Evolutionary conservation across 2,329 filamentous ascomycete species (phyloP).

Genomic region (Microsporum ferrugineum): DNA sequence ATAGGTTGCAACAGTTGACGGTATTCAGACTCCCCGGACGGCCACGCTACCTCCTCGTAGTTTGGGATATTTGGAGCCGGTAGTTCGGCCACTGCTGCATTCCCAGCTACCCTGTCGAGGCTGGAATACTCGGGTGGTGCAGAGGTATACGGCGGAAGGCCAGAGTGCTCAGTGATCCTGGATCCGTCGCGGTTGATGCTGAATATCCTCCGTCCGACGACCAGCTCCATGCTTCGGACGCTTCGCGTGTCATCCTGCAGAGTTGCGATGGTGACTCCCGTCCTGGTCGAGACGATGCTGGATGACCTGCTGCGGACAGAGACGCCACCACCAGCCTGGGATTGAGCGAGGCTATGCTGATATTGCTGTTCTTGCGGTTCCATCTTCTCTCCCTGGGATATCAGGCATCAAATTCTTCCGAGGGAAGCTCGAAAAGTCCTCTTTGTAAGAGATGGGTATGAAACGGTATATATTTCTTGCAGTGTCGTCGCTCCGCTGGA

Average conservation of each 20-base stretch:
- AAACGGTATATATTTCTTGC: not conserved
- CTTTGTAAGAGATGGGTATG: not conserved
- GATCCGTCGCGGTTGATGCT: conserved; percentile 25
- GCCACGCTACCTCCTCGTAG: not conserved
- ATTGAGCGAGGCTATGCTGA: not conserved
- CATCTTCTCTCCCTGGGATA: not conserved
- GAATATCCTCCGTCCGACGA: conserved; percentile 21
- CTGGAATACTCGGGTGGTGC: conserved; percentile 3
- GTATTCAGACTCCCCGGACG: not conserved
- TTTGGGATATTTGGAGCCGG: not conserved
- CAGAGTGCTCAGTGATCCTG: conserved; percentile 14
- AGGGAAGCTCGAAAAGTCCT: too few species aligned
- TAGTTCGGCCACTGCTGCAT: not conserved
- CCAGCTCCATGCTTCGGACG: conserved; percentile 22
- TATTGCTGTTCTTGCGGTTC: not conserved
- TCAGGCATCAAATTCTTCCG: not conserved
- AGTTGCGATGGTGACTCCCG: conserved; percentile 21
- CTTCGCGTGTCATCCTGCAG: conserved; percentile 17
- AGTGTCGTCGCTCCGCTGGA: not conserved
- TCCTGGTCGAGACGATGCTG: conserved; percentile 23
- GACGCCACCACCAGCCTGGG: not conserved
- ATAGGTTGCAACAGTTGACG: not conserved
- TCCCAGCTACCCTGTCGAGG: not conserved
- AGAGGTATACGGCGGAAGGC: conserved; percentile 16
- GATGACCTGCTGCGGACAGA: conserved; percentile 19